Evolutionary conservation across 2,329 filamentous ascomycete genomes (phyloP).

Genomic region (Colletotrichum agaves): DNA sequence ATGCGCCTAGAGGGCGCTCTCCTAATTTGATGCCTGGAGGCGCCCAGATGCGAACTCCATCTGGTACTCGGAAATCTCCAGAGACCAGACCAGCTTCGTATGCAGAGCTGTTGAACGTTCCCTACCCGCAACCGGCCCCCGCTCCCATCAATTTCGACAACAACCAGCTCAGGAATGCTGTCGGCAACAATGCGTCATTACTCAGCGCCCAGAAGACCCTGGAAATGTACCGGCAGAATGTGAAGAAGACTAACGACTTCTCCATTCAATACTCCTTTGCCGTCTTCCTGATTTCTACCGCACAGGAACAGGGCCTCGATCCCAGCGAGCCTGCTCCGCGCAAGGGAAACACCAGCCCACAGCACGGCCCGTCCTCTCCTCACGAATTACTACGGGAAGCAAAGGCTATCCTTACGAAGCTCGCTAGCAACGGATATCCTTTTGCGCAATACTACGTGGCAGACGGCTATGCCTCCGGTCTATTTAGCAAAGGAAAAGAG

Average conservation of each 20-base stretch:
- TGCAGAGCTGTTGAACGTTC: conserved; percentile 71
- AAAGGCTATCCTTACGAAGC: conserved; percentile 85
- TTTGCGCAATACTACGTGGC: conserved; percentile 98
- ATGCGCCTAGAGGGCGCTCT: conserved; percentile 71
- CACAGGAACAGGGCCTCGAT: conserved; percentile 78
- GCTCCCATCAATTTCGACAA: conserved; percentile 81
- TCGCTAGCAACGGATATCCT: conserved; percentile 89
- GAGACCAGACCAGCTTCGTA: conserved; percentile 65
- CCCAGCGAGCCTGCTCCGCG: conserved; percentile 57
- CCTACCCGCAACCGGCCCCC: conserved; percentile 81
- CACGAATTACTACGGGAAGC: conserved; percentile 85
- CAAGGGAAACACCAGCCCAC: conserved; percentile 59
- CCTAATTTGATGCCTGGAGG: conserved; percentile 57
- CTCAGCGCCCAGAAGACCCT: conserved; percentile 93
- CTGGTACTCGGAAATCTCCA: conserved; percentile 64
- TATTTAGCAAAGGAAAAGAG: conserved; percentile 94
- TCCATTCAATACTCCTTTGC: conserved; percentile 97
- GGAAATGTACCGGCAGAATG: conserved; percentile 96
- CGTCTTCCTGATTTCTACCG: conserved; percentile 90
- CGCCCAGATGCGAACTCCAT: conserved; percentile 58
- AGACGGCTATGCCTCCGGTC: conserved; percentile 91
- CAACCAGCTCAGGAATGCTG: conserved; percentile 77
- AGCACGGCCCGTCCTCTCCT: conserved; percentile 59
- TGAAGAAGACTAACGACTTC: conserved; percentile 94
- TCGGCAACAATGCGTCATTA: conserved; percentile 91